These are phyloP conservation scores for Claviceps capensis DNA, from an alignment of 2,329 filamentous ascomycete species.

Conservation along the genomic window DNA sequence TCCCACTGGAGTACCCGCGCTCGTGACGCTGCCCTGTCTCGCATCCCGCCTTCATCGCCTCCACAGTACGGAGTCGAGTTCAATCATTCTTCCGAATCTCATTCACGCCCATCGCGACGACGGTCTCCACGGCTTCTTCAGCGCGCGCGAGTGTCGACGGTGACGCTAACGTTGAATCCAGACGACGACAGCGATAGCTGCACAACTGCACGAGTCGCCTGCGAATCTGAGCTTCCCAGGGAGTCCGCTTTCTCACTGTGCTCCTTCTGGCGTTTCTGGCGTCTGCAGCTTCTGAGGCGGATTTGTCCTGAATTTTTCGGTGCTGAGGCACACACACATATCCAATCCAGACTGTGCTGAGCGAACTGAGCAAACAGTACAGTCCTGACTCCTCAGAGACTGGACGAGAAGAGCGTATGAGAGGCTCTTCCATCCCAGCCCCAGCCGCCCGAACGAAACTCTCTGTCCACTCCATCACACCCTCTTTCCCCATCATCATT, in stretches of 20 bases:
- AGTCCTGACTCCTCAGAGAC: background rate
- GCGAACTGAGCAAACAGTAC: background rate
- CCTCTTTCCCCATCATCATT: conserved; percentile 6
- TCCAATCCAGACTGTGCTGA: background rate
- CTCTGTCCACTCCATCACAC: conserved; percentile 5
- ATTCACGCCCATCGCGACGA: conserved; percentile 12
- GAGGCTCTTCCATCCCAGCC: conserved; percentile 8
- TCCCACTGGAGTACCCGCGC: background rate
- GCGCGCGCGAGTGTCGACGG: conserved; percentile 13
- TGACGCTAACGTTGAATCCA: conserved; percentile 6
- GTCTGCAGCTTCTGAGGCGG: background rate
- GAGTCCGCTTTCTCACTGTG: background rate
- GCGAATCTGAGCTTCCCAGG: background rate
- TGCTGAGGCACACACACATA: conserved; percentile 5
- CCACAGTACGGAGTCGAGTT: conserved; percentile 2
- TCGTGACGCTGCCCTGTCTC: conserved; percentile 3
- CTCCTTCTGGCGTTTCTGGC: background rate
- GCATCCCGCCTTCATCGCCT: conserved; percentile 4
- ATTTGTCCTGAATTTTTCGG: background rate
- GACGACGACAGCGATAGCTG: conserved; percentile 1
- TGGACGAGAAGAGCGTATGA: conserved; percentile 1
- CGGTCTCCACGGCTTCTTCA: conserved; percentile 12
- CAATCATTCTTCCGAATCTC: conserved; percentile 6
- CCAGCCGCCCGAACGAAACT: conserved; percentile 8
- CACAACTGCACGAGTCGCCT: background rate